Base-by-base conservation (phyloP, 768 basidiomycete genomes). In the Cyclocybe cylindracea region DNA sequence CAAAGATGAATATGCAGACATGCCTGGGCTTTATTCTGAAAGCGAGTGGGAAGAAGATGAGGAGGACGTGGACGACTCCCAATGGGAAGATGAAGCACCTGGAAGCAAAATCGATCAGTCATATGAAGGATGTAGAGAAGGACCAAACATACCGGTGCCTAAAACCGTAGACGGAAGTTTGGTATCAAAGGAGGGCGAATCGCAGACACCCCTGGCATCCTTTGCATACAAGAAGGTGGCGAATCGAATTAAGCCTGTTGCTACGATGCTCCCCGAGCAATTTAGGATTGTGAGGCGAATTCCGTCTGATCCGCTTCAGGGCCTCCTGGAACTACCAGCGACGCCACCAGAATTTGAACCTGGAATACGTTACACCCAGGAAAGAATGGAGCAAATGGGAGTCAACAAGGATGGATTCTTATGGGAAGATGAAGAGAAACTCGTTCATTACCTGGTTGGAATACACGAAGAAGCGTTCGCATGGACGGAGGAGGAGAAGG, bases 381-480 rank as follows among this genome's bases (percentile, higher is more conserved):
- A 69, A 53, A 24, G 64, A n/a, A 59, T 62, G 18, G 61, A 69
- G n/a, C 18, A 1, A 0, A 55, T 69, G 52, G 41, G 60, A 4
- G 53, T 66, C 3, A 70, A 71, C 50, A 9, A 50, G 1, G 55
- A 68, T 29, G 52, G 50, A 0, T 77, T 75, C 48, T 59, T 77
- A 0, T 65, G 56, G 58, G 62, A 61, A 0, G 68, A 75, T 43
- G 75, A 78, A 54, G 60, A 67, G 10, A 66, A 66, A n/a, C 53
- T 75, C 1, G 53, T 69, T 0, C 58, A 69, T 13, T 61, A 71
- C 2, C 42, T 76, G 3, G 46, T 77, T 9, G 45, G 31, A 2
- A 37, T 62, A 0, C 68, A 76, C n/a, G 62, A 75, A 39, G 10
- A 51, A 0, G 70, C 61, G 0, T 66, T 80, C 24, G 69, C 76